Evolutionary conservation across 2,329 filamentous ascomycete genomes (phyloP).

Genomic region (Botrytis byssoidea): DNA sequence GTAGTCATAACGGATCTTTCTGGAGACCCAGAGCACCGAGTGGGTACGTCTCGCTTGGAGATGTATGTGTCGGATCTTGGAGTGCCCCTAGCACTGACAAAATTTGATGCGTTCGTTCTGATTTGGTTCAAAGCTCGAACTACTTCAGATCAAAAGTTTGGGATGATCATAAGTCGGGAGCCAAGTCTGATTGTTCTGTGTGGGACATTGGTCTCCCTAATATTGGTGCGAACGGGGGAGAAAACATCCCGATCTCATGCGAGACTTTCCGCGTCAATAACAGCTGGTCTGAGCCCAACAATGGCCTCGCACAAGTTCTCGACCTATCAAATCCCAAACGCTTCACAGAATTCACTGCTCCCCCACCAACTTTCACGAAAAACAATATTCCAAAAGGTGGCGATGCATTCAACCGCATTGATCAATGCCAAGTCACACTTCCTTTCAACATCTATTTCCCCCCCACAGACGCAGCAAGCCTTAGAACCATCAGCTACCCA

Average conservation of each 20-base stretch:
- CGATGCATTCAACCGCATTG: background rate
- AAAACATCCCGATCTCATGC: background rate
- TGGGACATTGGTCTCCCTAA: background rate
- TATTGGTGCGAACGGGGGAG: background rate
- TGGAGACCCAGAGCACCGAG: background rate
- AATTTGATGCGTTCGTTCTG: background rate
- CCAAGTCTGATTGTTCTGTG: background rate
- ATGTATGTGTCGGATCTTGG: background rate
- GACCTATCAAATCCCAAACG: background rate
- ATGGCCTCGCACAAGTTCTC: background rate
- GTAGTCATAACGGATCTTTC: background rate
- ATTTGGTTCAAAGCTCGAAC: background rate
- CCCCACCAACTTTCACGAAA: background rate
- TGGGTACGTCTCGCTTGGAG: conserved; percentile 3
- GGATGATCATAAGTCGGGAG: background rate
- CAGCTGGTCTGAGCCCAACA: background rate
- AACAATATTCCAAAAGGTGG: background rate
- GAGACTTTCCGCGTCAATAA: background rate
- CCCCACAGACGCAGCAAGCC: background rate
- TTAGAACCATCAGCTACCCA: background rate
- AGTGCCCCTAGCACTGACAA: background rate
- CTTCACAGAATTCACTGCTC: background rate
- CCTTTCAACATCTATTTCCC: background rate
- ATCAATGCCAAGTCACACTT: background rate
- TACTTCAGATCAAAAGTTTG: background rate